These are phyloP conservation scores for Clarkia xantiana DNA, from an alignment of 345 rosid genomes.

Conservation along the genomic window DNA sequence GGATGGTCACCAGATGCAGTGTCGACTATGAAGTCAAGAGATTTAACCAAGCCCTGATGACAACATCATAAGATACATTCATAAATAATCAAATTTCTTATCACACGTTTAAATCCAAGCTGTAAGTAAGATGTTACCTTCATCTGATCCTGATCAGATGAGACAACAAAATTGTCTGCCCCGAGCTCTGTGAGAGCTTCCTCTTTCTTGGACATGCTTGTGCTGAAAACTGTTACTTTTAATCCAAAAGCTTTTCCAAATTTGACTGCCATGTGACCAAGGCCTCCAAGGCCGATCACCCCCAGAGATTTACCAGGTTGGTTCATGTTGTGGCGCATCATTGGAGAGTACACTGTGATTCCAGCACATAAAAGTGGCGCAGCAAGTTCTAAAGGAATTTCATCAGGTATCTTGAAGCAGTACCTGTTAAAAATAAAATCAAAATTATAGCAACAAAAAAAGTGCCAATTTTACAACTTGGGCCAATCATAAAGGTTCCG, in stretches of 20 bases:
- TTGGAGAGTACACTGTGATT: slow-evolving; percentile 73
- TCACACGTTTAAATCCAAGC: no score
- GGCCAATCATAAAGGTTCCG: no score
- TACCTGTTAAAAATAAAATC: slow-evolving; percentile 41
- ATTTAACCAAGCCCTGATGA: slow-evolving; percentile 40
- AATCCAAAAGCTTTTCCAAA: slow-evolving; percentile 91
- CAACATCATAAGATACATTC: no score
- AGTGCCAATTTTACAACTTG: no score
- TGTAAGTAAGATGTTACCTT: slow-evolving; percentile 28
- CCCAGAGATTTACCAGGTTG: slow-evolving; percentile 78
- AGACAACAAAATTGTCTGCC: slow-evolving; percentile 52
- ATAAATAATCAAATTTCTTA: no score
- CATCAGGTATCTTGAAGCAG: slow-evolving; percentile 64
- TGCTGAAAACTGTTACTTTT: slow-evolving; percentile 71
- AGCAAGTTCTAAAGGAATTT: slow-evolving; percentile 60
- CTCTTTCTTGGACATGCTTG: slow-evolving; percentile 62
- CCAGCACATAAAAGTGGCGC: slow-evolving; percentile 93
- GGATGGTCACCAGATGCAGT: slow-evolving; percentile 85
- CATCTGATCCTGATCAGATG: slow-evolving; percentile 70
- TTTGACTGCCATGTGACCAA: slow-evolving; percentile 97
- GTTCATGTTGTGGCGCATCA: slow-evolving; percentile 76
- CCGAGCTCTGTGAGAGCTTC: slow-evolving; percentile 68
- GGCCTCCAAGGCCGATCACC: slow-evolving; percentile 89
- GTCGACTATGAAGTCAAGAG: slow-evolving; percentile 68
- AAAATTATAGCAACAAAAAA: background rate